phyloP scores from a whole-genome alignment of 2,329 filamentous ascomycete genomes.

The Aspergillus transmontanensis region DNA sequence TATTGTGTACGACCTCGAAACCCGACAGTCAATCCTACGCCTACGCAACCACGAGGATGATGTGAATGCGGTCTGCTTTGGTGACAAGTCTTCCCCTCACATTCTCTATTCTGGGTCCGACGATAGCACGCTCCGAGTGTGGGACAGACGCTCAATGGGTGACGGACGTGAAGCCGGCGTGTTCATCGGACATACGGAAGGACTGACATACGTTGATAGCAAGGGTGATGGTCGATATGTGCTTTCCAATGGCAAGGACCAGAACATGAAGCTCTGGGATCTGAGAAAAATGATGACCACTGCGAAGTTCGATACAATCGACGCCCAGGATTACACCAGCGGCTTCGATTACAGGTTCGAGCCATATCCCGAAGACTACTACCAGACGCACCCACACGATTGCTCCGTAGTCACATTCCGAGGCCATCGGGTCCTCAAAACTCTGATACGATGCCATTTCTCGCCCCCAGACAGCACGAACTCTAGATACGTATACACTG shows the following conservation, averaged over 20 bases:
- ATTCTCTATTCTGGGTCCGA: constrained; percentile 96
- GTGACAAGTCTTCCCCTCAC: constrained; percentile 83
- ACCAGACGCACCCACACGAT: constrained; percentile 73
- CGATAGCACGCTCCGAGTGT: constrained; percentile 91
- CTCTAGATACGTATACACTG: constrained; percentile 89
- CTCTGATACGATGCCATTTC: constrained; percentile 93
- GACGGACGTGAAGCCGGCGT: constrained; percentile 65
- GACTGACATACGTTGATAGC: constrained; percentile 69
- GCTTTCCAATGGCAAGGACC: constrained; percentile 91
- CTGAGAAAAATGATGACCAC: constrained; percentile 83
- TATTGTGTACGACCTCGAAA: constrained; percentile 90
- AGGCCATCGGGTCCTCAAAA: constrained; percentile 84
- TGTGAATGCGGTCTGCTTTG: constrained; percentile 96
- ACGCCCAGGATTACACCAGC: constrained; percentile 56
- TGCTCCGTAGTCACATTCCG: constrained; percentile 93
- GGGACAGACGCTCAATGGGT: constrained; percentile 78
- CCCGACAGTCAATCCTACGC: constrained; percentile 70
- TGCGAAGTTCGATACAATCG: constrained; percentile 56
- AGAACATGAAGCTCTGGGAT: constrained; percentile 98
- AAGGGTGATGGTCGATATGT: constrained; percentile 90
- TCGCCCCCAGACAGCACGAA: constrained; percentile 84
- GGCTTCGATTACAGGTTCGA: constrained; percentile 66
- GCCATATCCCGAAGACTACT: constrained; percentile 56
- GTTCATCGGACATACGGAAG: constrained; percentile 67
- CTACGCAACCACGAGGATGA: constrained; percentile 81